Evolutionary conservation across 176 grass and related monocot genomes (phyloP).

Genomic region (Lolium perenne): DNA sequence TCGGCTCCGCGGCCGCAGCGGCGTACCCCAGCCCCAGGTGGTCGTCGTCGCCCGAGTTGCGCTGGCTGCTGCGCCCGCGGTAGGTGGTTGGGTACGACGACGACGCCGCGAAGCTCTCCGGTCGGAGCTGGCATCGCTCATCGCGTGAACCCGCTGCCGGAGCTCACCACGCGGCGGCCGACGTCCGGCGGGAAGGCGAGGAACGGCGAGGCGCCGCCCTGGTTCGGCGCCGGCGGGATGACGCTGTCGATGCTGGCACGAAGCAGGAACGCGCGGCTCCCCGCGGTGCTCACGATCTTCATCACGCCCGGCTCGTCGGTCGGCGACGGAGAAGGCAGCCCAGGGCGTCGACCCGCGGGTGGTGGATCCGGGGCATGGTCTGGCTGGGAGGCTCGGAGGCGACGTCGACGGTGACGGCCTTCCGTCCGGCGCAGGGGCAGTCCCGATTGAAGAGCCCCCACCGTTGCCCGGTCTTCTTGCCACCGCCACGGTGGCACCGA

Average conservation of each 20-base stretch:
- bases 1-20: slow-evolving; percentile 28
- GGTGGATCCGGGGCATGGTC: background rate
- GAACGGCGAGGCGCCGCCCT: background rate
- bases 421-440: slow-evolving; percentile 69
- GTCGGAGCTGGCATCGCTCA: slow-evolving; percentile 79
- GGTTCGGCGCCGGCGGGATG: background rate
- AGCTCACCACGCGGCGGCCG: too few relatives aligned
- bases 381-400: slow-evolving; percentile 29
- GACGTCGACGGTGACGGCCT: slow-evolving; percentile 61
- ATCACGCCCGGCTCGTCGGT: slow-evolving; percentile 5
- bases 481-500: background rate
- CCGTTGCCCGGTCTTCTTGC: background rate
- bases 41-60: slow-evolving; percentile 53
- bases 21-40: slow-evolving; percentile 11
- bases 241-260: background rate
- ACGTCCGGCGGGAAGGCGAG: too few relatives aligned
- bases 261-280: slow-evolving; percentile 42
- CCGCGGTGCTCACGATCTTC: slow-evolving; percentile 24
- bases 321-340: background rate
- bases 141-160: background rate
- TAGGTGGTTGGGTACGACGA: slow-evolving; percentile 58
- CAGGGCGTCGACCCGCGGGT: background rate
- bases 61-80: slow-evolving; percentile 46
- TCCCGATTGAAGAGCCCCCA: slow-evolving; percentile 55
- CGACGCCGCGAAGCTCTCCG: slow-evolving; percentile 64